Conservation (phyloP, 441 rosid genomes). For the Francoa sonchifolia region DNA sequence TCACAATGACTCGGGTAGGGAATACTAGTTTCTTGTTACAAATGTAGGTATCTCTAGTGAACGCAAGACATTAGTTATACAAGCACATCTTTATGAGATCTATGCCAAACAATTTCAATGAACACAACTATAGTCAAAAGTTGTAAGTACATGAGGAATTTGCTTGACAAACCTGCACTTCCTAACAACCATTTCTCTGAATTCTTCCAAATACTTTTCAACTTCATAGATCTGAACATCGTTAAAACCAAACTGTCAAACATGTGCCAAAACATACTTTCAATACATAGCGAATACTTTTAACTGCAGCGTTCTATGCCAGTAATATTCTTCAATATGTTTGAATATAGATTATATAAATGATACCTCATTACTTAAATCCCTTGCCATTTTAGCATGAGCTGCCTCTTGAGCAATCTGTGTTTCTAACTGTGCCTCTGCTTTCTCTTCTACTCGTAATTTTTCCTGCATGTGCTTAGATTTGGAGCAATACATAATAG, state of each 20-base stretch:
- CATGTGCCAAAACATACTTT: background rate
- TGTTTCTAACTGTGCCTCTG: conserved; percentile 46
- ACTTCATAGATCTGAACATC: conserved; percentile 56
- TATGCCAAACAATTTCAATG: background rate
- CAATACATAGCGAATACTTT: background rate
- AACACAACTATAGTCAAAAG: background rate
- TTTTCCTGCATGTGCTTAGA: conserved; percentile 44
- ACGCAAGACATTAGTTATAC: no score
- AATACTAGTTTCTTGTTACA: no score
- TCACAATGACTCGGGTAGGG: no score
- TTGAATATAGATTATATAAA: background rate
- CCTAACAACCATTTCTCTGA: conserved; percentile 63
- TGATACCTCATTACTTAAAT: conserved; percentile 67
- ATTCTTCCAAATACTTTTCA: conserved; percentile 66
- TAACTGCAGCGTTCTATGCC: background rate
- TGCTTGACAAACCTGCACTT: conserved; percentile 60
- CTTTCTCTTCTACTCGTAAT: conserved; percentile 65
- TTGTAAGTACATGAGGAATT: background rate
- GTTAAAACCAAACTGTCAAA: conserved; percentile 5
- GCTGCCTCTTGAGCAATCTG: conserved; percentile 73
- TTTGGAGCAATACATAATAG: no score
- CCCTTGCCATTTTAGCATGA: conserved; percentile 63
- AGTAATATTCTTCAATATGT: background rate
- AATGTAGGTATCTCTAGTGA: no score
- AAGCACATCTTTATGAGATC: no score